phyloP scores from a whole-genome alignment of 352 stramenopile genomes.

The Phytophthora sansomeana region DNA sequence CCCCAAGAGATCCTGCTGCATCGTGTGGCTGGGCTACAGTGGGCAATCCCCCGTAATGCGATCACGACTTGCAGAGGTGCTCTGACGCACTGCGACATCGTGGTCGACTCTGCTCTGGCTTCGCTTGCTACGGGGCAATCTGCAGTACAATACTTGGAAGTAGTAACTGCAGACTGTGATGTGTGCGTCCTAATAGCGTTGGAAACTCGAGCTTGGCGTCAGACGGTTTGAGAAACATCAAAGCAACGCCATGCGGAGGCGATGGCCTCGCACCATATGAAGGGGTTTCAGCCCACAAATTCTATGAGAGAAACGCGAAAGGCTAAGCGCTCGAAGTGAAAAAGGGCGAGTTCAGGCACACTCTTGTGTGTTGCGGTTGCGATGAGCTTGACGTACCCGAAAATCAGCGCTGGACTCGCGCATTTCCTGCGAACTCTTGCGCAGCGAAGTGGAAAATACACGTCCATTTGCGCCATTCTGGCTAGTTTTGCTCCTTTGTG shows the following conservation, averaged over 20 bases:
- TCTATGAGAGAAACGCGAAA: conserved; percentile 8
- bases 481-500: conserved; percentile 11
- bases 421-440: conserved; percentile 6
- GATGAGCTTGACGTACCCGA: conserved; percentile 6
- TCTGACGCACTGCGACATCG: neutral
- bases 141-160: neutral
- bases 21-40: no score
- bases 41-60: neutral
- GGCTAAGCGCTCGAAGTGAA: neutral
- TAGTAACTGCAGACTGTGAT: neutral
- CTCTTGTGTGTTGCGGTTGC: neutral
- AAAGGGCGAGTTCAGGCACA: conserved; percentile 7
- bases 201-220: conserved; percentile 13
- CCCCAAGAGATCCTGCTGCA: no score
- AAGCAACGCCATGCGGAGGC: conserved; percentile 24
- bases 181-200: conserved; percentile 1
- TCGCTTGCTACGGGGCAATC: neutral
- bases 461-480: conserved; percentile 15
- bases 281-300: conserved; percentile 18
- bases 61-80: conserved; percentile 2
- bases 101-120: neutral
- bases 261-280: conserved; percentile 19
- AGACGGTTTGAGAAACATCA: conserved; percentile 13
- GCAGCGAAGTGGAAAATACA: conserved; percentile 21
- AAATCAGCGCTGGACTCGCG: conserved; percentile 9